Conservation (phyloP, 257 asterid species). For the Solanum sejunctum region DNA sequence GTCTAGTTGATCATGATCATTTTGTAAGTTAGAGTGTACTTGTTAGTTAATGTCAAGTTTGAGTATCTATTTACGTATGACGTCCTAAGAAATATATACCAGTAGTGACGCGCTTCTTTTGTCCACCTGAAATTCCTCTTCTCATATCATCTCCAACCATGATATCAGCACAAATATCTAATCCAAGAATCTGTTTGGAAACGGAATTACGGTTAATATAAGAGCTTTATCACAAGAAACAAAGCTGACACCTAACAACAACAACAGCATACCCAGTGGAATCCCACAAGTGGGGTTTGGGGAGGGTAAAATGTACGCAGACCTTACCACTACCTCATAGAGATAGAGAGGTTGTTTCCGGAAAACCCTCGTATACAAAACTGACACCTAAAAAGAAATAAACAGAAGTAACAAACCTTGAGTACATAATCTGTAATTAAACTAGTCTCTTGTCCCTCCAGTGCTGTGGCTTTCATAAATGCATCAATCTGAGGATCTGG, state of each 20-base stretch:
- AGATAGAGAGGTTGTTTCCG: too few relatives aligned
- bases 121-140: conserved; percentile 93
- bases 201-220: neutral
- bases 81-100: conserved; percentile 22
- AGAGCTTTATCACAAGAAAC: neutral
- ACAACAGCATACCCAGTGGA: too few relatives aligned
- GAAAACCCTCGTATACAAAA: neutral
- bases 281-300: too few relatives aligned
- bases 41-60: neutral
- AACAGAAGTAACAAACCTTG: conserved; percentile 32
- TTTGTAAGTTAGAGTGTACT: neutral
- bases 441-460: conserved; percentile 70
- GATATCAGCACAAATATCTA: conserved; percentile 80
- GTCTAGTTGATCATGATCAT: neutral
- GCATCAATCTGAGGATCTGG: conserved; percentile 71
- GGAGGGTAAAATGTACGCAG: too few relatives aligned
- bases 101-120: conserved; percentile 78
- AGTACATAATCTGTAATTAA: conserved; percentile 75
- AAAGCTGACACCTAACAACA: neutral
- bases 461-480: conserved; percentile 71
- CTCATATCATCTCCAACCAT: conserved; percentile 95
- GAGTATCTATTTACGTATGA: neutral
- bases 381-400: neutral
- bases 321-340: too few relatives aligned
- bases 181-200: conserved; percentile 62